Base-by-base conservation (phyloP, 441 rosid species). In the Kokia cookei region DNA sequence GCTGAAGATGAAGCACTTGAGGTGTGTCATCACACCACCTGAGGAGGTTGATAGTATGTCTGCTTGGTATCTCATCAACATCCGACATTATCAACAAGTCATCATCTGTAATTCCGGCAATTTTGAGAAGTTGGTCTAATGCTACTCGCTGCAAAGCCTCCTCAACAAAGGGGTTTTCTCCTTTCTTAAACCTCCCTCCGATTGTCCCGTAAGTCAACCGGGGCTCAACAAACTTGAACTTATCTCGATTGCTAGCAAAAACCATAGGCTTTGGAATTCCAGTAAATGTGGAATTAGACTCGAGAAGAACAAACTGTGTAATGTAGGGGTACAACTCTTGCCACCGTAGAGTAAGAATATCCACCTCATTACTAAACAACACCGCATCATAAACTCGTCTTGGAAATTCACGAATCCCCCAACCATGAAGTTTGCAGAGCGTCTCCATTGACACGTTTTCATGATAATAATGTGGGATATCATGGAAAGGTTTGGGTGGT, bases 61-160 rank as follows among this genome's bases (percentile, higher is more conserved):
- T 80, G 75, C 99, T 93, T 7, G 99, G 99, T 35, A 94, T 94
- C 89, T 94, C 99, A 69, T 94, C 99, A 6, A 93, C 97, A 71
- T 94, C 99, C 2, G 99, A 91, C 99, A 94, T 94, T 65, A 94
- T 83, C 87, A 94, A 75, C 87, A 94, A 80, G 73, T 94, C 99
- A 79, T 93, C 99, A 57, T 94, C 99, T 42, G 91, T 78, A 50
- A 94, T 93, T 73, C 98, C 98, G 0, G 98, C 97, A 37, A 91
- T 84, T 78, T 81, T 87, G 64, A 94, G 80, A n/a, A 94, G 91
- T 80, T 84, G 94, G 72, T 94, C 95, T 32, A 94, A 43, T 51
- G 95, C 97, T n/a, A 94, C 91, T 7, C 98, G 84, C 72, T 94
- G 98, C 76, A 87, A 86, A 8, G 97, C 97, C 77, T 94, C 98